Evolutionary conservation across 2,329 filamentous ascomycete species (phyloP), one percentile per base, ranked within the genome.

Genomic region (Aspergillus ochraceus): DNA sequence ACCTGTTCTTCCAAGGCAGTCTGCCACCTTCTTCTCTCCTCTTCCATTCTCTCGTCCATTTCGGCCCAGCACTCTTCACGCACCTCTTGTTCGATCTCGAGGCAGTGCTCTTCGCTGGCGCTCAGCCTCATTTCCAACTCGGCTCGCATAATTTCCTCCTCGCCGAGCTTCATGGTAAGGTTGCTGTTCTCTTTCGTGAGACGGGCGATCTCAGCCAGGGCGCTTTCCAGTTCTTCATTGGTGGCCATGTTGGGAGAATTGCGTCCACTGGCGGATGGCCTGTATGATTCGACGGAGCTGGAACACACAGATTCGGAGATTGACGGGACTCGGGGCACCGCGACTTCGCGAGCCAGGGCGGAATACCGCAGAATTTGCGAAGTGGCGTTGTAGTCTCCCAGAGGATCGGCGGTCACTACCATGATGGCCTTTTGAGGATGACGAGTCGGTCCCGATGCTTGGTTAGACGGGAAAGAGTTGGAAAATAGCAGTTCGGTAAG

Each of bases 341-440:
- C 96, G 11, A 98, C 90, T 77, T 98, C 94, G 20, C 92, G 87
- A 0, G 95, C 95, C 4, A 99, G 84, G 0, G 95, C 94, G 22
- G 91, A 95, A 77, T 99, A 99, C 19, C 94, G 88, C 1, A 99
- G 82, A 62, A 99, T 98, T 72, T 98, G 95, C 5, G 91, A 96
- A 0, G 95, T 99, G 12, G 95, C 92, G 71, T 98, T 98, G 80
- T 93, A 97, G 75, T 99, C 95, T 42, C 95, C 94, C 12, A 90
- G 78, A 0, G 95, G 91, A 70, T 99, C 94, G 3, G 94, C 95
- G 0, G 94, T 97, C 17, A 98, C 94, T 58, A 99, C 90, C 93
- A 99, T 98, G 68, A 96, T 87, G 1, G 89, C 93, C 70, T 90
- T 93, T 73, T 98, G 95, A 0, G 92, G 90, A 63, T 87, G 86